Evolutionary conservation across 768 basidiomycete genomes (phyloP).

Genomic region (Lactarius tabidus): DNA sequence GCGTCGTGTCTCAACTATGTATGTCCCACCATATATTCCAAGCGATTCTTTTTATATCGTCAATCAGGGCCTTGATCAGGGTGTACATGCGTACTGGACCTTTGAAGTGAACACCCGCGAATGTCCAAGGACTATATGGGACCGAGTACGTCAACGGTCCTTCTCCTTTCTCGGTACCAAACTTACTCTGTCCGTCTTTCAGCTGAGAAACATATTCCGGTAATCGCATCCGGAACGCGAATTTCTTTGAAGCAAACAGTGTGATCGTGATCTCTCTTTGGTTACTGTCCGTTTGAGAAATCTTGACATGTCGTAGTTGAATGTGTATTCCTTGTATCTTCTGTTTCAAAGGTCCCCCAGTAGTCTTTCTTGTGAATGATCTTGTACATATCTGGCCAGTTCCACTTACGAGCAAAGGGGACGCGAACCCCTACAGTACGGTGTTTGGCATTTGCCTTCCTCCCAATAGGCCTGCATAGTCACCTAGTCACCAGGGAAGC

Average conservation of each 20-base stretch:
- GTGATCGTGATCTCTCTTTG: neutral
- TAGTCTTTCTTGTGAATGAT: too few species aligned
- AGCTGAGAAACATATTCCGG: constrained; percentile 16
- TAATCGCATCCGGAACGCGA: neutral
- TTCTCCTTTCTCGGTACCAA: neutral
- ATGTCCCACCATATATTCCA: neutral
- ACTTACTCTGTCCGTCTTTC: neutral
- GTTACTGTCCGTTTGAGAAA: neutral
- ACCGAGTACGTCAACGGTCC: constrained; percentile 3
- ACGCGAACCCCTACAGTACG: too few species aligned
- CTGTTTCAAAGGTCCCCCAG: too few species aligned
- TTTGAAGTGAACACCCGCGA: constrained; percentile 17
- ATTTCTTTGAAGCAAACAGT: neutral
- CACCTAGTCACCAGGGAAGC: too few species aligned
- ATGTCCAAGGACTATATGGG: constrained; percentile 21
- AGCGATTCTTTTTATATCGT: neutral
- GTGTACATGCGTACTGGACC: constrained; percentile 14
- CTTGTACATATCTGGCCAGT: too few species aligned
- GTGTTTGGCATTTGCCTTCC: too few species aligned
- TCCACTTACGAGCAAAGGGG: too few species aligned
- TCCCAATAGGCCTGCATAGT: too few species aligned
- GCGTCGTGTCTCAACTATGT: constrained; percentile 7
- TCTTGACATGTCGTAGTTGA: neutral
- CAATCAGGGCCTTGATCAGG: constrained; percentile 18
- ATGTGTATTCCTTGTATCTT: too few species aligned